Base-by-base conservation (phyloP, 305 asterid genomes). In the Nicotiana rustica region DNA sequence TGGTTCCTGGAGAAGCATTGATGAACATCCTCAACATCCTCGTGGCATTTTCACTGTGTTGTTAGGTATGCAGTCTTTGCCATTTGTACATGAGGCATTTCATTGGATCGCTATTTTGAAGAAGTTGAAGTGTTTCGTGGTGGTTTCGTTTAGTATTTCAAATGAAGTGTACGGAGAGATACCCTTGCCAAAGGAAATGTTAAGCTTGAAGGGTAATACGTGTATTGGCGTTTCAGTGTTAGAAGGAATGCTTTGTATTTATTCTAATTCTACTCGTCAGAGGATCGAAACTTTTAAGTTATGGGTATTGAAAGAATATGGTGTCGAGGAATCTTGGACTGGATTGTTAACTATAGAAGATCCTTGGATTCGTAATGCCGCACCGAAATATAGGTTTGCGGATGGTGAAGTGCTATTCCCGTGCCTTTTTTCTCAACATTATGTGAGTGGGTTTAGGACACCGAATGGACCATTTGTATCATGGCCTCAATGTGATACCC, bases 61-160 rank as follows among this genome's bases (percentile, higher is more conserved):
- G 3, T 44, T 41, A 44, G 13, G 35, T 19, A 14, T 25, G 60
- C 60, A 44, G 19, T 12, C 4, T 71, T 47, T 47, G 78, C 13
- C 78, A 12, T 71, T 71, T 71, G 78, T 44, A 71, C 78, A 71
- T 44, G 61, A 17, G 78, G 78, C 60, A 44, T 71, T 71, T 44
- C 78, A 71, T 71, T 71, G 78, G 60, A 10, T 71, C 10, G 36
- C 13, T 71, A 10, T 2, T 8, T 71, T 59, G 1, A 19, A 5
- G 6, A 15, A 57, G 9, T 19, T 41, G 47, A 41, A 41, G 49
- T 8, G 47, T 12, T 55, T 15, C 21, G 35, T 18, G 77, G 56
- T 44, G 19, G 78, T 44, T 52, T 44, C 13, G 10, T 71, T 47
- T 44, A 71, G 78, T 19, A 47, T 71, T 71, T 71, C 78, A 71